Evolutionary conservation across 2,329 filamentous ascomycete genomes (phyloP).

Genomic region (Trichoderma breve): DNA sequence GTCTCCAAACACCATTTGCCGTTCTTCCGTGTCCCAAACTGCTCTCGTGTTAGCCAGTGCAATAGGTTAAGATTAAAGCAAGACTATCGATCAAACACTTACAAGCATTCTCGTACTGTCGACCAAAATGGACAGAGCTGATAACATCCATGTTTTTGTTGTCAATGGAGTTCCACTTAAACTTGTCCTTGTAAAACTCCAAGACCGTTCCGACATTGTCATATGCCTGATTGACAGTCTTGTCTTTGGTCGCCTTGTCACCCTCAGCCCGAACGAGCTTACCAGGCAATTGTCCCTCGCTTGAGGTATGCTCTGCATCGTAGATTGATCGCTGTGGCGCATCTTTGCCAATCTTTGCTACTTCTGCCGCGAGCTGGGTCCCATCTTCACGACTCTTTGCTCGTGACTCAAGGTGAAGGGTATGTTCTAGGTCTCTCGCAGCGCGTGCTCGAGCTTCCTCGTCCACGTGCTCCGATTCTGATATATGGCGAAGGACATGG

Average conservation of each 20-base stretch:
- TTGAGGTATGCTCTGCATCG: constrained; percentile 40
- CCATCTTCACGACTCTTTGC: constrained; percentile 23
- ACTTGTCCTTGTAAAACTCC: constrained; percentile 49
- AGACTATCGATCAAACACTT: constrained; percentile 24
- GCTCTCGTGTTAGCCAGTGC: neutral
- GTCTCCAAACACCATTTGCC: constrained; percentile 57
- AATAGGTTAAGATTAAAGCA: neutral
- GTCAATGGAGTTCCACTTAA: constrained; percentile 52
- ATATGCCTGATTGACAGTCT: constrained; percentile 47
- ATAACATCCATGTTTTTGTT: constrained; percentile 49
- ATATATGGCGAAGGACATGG: constrained; percentile 38
- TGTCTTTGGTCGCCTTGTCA: constrained; percentile 39
- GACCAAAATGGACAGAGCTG: constrained; percentile 53
- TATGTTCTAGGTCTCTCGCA: constrained; percentile 40
- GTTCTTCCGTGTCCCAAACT: constrained; percentile 50
- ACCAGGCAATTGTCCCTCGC: constrained; percentile 43
- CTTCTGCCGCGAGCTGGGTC: neutral
- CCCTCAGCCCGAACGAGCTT: constrained; percentile 44
- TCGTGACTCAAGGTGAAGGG: constrained; percentile 29
- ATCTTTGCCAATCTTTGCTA: constrained; percentile 24
- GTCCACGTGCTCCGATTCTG: constrained; percentile 39
- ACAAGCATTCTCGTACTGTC: constrained; percentile 52
- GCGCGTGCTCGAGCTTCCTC: constrained; percentile 39
- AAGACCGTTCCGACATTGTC: constrained; percentile 51
- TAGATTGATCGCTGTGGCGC: constrained; percentile 44